These are phyloP conservation scores for Solanum chiquidenum DNA, from an alignment of 257 asterid genomes.

Conservation along the genomic window DNA sequence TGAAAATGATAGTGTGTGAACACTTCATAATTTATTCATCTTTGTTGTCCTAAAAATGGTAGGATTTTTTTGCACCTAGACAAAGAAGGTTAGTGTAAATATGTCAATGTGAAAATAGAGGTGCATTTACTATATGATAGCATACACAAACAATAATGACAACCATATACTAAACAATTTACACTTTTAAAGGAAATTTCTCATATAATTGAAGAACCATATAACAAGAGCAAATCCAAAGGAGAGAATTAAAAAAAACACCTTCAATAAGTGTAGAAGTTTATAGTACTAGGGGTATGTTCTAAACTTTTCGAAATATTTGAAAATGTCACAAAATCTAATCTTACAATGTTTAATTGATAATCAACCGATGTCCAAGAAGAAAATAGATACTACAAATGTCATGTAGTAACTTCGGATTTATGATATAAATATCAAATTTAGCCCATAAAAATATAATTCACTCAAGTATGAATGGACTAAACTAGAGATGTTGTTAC, in stretches of 20 bases:
- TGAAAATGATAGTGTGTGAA: neutral
- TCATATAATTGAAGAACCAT: neutral
- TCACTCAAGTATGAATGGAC: neutral
- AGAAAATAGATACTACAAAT: neutral
- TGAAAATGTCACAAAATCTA: neutral
- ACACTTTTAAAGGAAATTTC: neutral
- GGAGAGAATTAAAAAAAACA: neutral
- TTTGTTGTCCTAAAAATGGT: neutral
- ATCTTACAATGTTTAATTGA: neutral
- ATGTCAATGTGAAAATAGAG: neutral
- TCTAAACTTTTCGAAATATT: neutral
- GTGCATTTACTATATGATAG: neutral
- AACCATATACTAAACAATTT: neutral
- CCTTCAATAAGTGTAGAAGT: neutral
- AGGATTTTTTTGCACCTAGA: neutral
- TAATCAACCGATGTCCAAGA: neutral
- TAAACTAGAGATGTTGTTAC: neutral
- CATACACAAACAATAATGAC: neutral
- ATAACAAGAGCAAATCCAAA: neutral
- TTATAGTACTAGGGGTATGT: neutral
- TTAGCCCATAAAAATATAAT: neutral
- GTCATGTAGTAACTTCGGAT: neutral
- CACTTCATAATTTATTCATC: neutral
- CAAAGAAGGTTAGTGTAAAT: neutral
- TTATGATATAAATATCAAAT: neutral